phyloP scores from a whole-genome alignment of 352 stramenopile species.

The Phytophthora tentaculata region DNA sequence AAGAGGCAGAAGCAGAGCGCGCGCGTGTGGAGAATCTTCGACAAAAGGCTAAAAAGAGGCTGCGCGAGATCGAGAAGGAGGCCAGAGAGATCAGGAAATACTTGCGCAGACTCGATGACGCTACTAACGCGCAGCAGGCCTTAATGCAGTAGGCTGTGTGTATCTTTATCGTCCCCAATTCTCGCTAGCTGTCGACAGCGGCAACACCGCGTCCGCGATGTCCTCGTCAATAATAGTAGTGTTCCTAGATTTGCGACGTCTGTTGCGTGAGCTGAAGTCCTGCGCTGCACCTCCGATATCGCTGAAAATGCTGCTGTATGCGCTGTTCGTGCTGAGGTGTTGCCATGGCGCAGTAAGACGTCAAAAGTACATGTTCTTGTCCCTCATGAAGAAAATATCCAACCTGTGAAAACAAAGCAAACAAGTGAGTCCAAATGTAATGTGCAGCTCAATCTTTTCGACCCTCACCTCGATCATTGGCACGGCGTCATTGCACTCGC shows the following conservation, averaged over 20 bases:
- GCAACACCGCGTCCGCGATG: background rate
- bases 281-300: slow-evolving; percentile 39
- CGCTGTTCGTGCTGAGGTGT: slow-evolving; percentile 19
- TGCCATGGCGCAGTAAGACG: slow-evolving; percentile 62
- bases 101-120: slow-evolving; percentile 16
- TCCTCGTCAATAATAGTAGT: background rate
- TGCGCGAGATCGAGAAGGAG: slow-evolving; percentile 32
- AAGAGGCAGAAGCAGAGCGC: slow-evolving; percentile 1
- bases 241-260: slow-evolving; percentile 26
- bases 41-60: slow-evolving; percentile 24
- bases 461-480: slow-evolving; percentile 67
- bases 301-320: slow-evolving; percentile 48
- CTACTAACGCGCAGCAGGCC: background rate
- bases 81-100: slow-evolving; percentile 31
- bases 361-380: slow-evolving; percentile 42
- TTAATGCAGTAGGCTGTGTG: slow-evolving; percentile 2
- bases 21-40: slow-evolving; percentile 21
- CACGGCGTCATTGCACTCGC: slow-evolving; percentile 48
- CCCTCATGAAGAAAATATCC: slow-evolving; percentile 53
- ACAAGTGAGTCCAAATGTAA: slow-evolving; percentile 4
- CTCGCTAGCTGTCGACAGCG: background rate
- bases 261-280: slow-evolving; percentile 30
- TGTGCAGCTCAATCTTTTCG: too few species aligned
- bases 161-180: background rate
- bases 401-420: slow-evolving; percentile 37